Percentiles rank a stretch among this genome's conserved stretches.
These are phyloP conservation scores for Coemansia sp. DNA, from an alignment of 192 early-diverging fungal genomes.

Conservation along the genomic window DNA sequence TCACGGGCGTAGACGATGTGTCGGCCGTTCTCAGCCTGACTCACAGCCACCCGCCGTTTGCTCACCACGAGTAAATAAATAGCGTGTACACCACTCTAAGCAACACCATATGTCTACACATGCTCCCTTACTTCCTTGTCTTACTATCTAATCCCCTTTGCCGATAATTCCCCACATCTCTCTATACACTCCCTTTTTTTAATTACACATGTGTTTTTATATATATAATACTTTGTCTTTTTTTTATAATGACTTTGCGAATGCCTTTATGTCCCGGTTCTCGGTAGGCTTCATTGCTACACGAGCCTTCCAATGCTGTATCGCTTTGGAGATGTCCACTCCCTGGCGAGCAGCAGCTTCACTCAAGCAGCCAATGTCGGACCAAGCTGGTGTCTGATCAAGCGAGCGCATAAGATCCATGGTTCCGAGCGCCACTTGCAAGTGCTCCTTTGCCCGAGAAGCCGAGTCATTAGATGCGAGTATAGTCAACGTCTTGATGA, in stretches of 20 bases:
- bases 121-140: not conserved
- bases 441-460: not conserved
- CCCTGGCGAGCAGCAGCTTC: slow-evolving; percentile 4
- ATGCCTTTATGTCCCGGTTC: slow-evolving; percentile 16
- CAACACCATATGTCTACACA: slow-evolving; percentile 1
- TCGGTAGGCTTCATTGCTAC: slow-evolving; percentile 5
- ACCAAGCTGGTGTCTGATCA: slow-evolving; percentile 10
- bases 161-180: not conserved
- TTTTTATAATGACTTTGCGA: slow-evolving; percentile 37
- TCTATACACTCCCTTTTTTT: slow-evolving; percentile 1
- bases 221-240: not conserved
- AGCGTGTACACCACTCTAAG: not conserved
- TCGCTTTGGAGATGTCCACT: slow-evolving; percentile 12
- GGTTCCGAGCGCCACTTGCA: not conserved
- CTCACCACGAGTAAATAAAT: slow-evolving; percentile 21
- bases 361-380: slow-evolving; percentile 18
- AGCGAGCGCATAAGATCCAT: slow-evolving; percentile 32
- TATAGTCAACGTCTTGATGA: not conserved
- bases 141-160: slow-evolving; percentile 1
- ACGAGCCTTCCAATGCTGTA: slow-evolving; percentile 9
- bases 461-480: not conserved
- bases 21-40: slow-evolving; percentile 69
- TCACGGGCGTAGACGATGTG: slow-evolving; percentile 88
- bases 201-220: not conserved
- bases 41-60: slow-evolving; percentile 47